phyloP scores from a whole-genome alignment of 495 filamentous ascomycete genomes.

The Aspergillus leporis region DNA sequence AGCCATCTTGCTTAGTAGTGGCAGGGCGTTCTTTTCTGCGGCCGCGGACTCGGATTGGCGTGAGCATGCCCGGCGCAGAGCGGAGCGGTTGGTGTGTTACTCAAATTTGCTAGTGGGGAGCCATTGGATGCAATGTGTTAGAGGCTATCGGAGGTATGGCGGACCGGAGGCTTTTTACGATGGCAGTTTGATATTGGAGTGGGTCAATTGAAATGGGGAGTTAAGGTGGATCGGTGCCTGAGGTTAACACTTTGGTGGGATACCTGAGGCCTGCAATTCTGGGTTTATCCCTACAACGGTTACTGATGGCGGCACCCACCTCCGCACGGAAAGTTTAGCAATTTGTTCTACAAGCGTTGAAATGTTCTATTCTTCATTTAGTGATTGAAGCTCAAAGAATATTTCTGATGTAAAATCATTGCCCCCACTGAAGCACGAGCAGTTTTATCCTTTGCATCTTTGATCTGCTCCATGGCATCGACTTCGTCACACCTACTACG shows the following conservation, averaged over 20 bases:
- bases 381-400: too few species aligned
- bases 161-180: background rate
- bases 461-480: too few species aligned
- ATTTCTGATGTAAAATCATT: too few species aligned
- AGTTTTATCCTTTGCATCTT: too few species aligned
- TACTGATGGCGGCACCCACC: too few species aligned
- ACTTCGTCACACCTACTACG: too few species aligned
- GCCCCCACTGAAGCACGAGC: too few species aligned
- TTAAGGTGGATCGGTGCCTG: background rate
- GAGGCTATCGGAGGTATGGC: background rate
- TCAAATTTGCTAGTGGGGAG: background rate
- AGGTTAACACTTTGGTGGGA: background rate
- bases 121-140: background rate
- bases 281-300: too few species aligned
- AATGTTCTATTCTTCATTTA: too few species aligned
- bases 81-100: background rate
- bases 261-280: too few species aligned
- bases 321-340: too few species aligned
- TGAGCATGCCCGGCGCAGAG: slow-evolving; percentile 23
- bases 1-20: slow-evolving; percentile 10
- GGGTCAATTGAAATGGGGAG: background rate
- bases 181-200: background rate
- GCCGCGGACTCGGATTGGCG: slow-evolving; percentile 31
- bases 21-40: slow-evolving; percentile 20
- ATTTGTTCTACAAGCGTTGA: too few species aligned